Evolutionary conservation across 176 grass and related monocot species (phyloP).

Genomic region (Bolboschoenus planiculmis): DNA sequence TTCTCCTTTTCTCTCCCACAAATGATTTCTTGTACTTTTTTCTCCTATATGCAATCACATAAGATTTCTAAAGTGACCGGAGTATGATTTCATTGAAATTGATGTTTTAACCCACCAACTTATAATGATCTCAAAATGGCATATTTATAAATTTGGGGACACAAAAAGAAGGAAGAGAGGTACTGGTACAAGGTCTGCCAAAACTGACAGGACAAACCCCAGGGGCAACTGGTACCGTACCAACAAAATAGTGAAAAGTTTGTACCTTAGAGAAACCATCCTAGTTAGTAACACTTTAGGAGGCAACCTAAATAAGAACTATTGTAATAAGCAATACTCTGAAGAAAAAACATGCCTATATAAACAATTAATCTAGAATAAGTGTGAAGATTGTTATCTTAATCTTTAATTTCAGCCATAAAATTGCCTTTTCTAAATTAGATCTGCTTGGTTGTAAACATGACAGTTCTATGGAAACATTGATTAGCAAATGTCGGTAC

Average conservation of each 20-base stretch:
- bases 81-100: neutral
- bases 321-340: neutral
- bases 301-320: neutral
- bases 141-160: neutral
- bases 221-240: neutral
- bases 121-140: neutral
- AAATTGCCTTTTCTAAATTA: neutral
- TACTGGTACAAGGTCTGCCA: neutral
- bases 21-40: conserved; percentile 12
- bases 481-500: neutral
- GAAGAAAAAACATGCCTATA: neutral
- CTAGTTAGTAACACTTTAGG: neutral
- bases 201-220: neutral
- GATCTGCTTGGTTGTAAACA: neutral
- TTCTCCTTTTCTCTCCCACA: conserved; percentile 39
- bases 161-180: neutral
- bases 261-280: conserved; percentile 27
- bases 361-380: neutral
- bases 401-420: conserved; percentile 2
- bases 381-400: neutral
- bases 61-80: neutral
- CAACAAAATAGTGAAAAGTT: neutral
- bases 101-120: neutral
- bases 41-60: conserved; percentile 14
- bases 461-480: neutral